Base-by-base conservation (phyloP, 331 rosid genomes). In the Rhamnella rubrinervis region DNA sequence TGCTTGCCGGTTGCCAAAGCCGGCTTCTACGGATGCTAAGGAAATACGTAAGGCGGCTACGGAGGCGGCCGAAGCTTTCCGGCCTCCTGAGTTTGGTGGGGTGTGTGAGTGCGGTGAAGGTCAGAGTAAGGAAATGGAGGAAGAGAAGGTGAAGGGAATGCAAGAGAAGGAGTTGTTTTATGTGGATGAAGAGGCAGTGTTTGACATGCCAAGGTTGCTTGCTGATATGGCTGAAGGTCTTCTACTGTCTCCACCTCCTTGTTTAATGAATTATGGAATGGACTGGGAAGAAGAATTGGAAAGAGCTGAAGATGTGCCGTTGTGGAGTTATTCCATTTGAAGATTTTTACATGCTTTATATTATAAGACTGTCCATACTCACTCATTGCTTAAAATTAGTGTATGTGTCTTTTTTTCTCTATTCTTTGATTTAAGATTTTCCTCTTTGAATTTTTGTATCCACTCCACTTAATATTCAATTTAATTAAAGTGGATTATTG, bases 191-290 rank as follows among this genome's bases (percentile, higher is more conserved):
- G 84, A 84, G 26, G 80, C 63, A 2, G 16, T 56, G 53, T 80
- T 65, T 19, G 75, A 75, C n/a, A 68, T 78, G 85, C 88, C 82
- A 0, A 67, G 80, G 17, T 74, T 85, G 84, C 18, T 88, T 15
- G 55, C 37, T 40, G 72, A 41, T 23, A 73, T 90, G 90, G 93
- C 92, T 0, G 81, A 93, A 12, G 93, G 95, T 13, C 85, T 86
- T 12, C 72, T 91, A 16, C 75, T 86, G 7, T 78, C 91, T 61
- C 93, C 91, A 11, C 86, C 89, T 6, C 74, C 46, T 17, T 55
- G 21, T 12, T 47, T 47, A 0, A 57, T 39, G 21, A 66, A 66
- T 7, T 19, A 53, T 21, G 4, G 11, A 9, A 1, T 74, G 31
- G 62, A 41, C 18, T 70, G 71, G 78, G 71, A 50, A 40, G 70